These are phyloP conservation scores for Leccinum obscurum DNA, from an alignment of 768 basidiomycete species.

Conservation along the genomic window DNA sequence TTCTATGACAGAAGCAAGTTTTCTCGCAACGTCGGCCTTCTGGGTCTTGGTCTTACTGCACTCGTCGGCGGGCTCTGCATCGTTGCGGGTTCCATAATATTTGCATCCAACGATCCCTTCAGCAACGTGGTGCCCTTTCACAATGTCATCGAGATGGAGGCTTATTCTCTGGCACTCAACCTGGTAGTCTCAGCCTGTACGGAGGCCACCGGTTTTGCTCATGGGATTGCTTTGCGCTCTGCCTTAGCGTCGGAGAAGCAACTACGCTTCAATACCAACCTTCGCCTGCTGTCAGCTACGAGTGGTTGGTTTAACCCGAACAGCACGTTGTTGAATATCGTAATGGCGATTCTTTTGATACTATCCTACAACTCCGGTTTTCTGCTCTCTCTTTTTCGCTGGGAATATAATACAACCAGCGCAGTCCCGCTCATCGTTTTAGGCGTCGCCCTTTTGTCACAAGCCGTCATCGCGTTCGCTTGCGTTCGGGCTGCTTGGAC, in stretches of 20 bases:
- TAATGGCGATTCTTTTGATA: slow-evolving; percentile 31
- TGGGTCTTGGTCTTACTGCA: too few species aligned
- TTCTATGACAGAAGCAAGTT: too few species aligned
- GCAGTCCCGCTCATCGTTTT: slow-evolving; percentile 31
- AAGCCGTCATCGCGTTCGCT: slow-evolving; percentile 27
- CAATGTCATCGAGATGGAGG: slow-evolving; percentile 18
- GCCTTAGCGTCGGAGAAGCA: slow-evolving; percentile 25
- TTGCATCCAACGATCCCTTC: slow-evolving; percentile 21
- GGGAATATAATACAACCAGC: too few species aligned
- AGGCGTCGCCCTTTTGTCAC: slow-evolving; percentile 24
- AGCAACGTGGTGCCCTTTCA: slow-evolving; percentile 24
- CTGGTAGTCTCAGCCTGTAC: slow-evolving; percentile 29
- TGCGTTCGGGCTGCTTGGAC: slow-evolving; percentile 23
- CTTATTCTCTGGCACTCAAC: slow-evolving; percentile 24
- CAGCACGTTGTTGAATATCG: slow-evolving; percentile 20
- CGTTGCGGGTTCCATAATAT: slow-evolving; percentile 22
- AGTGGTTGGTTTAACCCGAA: slow-evolving; percentile 23
- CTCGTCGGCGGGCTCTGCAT: background rate
- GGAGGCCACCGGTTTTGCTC: slow-evolving; percentile 30
- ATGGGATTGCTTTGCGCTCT: slow-evolving; percentile 28
- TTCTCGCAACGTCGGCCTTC: too few species aligned
- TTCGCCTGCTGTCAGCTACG: slow-evolving; percentile 28
- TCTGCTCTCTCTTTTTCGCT: background rate
- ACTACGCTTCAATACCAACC: slow-evolving; percentile 31
- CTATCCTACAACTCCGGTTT: slow-evolving; percentile 30